Evolutionary conservation across 2,329 filamentous ascomycete species (phyloP).

Genomic region (Epichloe elymi): DNA sequence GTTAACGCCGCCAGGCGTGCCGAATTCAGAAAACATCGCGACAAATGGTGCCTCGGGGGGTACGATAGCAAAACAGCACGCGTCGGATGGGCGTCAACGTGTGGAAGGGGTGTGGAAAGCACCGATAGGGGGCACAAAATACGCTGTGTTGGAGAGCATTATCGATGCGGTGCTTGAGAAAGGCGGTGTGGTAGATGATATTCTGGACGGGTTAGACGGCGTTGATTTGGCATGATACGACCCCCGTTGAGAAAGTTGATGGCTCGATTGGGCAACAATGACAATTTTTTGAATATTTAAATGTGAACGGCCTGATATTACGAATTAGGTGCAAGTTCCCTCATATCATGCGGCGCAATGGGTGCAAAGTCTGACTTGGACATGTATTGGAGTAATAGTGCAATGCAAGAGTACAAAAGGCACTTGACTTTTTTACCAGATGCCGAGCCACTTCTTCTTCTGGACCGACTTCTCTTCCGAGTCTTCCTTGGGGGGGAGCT

Average conservation of each 20-base stretch:
- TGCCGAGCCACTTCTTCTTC: constrained; percentile 71
- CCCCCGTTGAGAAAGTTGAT: no score
- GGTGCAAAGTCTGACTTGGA: neutral
- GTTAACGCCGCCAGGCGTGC: constrained; percentile 56
- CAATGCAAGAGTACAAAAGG: neutral
- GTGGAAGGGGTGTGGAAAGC: constrained; percentile 70
- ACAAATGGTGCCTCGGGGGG: constrained; percentile 27
- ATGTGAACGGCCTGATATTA: neutral
- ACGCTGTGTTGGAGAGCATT: constrained; percentile 58
- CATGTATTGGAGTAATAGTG: neutral
- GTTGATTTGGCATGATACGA: constrained; percentile 49
- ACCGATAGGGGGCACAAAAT: constrained; percentile 69
- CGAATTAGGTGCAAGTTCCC: no score
- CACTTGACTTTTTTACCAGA: constrained; percentile 45
- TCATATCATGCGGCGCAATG: neutral
- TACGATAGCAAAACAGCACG: constrained; percentile 21
- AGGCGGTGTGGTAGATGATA: constrained; percentile 74
- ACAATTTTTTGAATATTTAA: neutral
- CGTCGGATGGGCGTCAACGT: constrained; percentile 35
- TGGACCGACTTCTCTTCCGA: constrained; percentile 16
- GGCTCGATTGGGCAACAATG: no score
- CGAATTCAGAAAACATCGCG: constrained; percentile 48
- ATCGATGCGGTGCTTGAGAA: constrained; percentile 63
- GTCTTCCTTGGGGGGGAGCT: constrained; percentile 17
- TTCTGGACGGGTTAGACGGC: constrained; percentile 65